Conservation (phyloP, 805 yeast genomes). For the Wickerhamomyces subpelliculosus region DNA sequence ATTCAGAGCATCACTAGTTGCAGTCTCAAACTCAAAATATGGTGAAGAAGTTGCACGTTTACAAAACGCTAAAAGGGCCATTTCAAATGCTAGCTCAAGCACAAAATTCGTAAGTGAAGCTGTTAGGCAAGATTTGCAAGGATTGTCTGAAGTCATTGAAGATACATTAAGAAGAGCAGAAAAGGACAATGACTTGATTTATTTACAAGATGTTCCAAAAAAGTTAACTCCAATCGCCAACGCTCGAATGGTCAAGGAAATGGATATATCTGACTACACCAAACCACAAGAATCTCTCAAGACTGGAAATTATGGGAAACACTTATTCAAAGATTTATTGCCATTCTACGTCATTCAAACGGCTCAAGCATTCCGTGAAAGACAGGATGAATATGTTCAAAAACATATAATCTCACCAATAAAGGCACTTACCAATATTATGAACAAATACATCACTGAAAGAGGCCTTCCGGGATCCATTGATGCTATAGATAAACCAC, state of each 20-base stretch:
- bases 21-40: constrained; percentile 43
- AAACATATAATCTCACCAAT: constrained; percentile 42
- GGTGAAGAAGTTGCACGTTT: constrained; percentile 70
- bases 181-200: constrained; percentile 76
- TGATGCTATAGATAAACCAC: constrained; percentile 50
- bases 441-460: constrained; percentile 38
- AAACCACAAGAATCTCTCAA: constrained; percentile 22
- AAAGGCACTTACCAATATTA: constrained; percentile 35
- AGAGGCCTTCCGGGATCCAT: constrained; percentile 54
- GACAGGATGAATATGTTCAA: constrained; percentile 48
- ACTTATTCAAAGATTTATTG: constrained; percentile 52
- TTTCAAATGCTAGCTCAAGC: constrained; percentile 30
- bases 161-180: constrained; percentile 49
- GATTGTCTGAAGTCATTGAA: constrained; percentile 39
- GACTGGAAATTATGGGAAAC: constrained; percentile 16
- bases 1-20: constrained; percentile 49
- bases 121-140: constrained; percentile 46
- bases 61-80: constrained; percentile 31
- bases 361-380: constrained; percentile 60
- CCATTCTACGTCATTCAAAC: constrained; percentile 64
- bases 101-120: constrained; percentile 34
- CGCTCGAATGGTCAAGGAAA: constrained; percentile 50
- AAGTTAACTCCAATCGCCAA: constrained; percentile 37
- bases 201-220: constrained; percentile 58
- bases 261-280: constrained; percentile 30